A percentile compares a stretch with the other conserved stretches of the same genome.
These are phyloP conservation scores for Linanthus parryae DNA, from an alignment of 148 eudicot genomes.

Conservation along the genomic window DNA sequence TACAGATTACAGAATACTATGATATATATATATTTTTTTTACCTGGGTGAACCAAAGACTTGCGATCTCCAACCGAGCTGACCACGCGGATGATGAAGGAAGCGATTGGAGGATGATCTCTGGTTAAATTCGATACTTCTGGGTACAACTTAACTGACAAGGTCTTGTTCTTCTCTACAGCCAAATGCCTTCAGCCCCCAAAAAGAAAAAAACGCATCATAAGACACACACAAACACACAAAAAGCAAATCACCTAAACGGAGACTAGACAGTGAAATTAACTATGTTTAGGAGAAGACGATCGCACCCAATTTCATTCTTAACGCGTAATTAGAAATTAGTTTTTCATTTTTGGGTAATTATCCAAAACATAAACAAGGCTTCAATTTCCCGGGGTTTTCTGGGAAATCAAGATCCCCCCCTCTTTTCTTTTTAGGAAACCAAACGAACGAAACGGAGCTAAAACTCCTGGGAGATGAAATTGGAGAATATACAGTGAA, in stretches of 20 bases:
- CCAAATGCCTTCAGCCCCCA: conserved; percentile 64
- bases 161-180: conserved; percentile 65
- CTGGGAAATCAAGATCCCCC: too few species aligned
- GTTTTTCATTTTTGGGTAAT: neutral
- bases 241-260: neutral
- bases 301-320: neutral
- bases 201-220: conserved; percentile 7
- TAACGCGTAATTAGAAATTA: neutral
- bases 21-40: too few species aligned
- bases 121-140: conserved; percentile 54
- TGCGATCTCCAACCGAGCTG: conserved; percentile 52
- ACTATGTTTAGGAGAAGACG: neutral
- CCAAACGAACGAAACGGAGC: too few species aligned
- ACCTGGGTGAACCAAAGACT: conserved; percentile 81
- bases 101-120: conserved; percentile 78
- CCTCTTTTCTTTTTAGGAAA: too few species aligned
- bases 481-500: neutral
- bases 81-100: conserved; percentile 64
- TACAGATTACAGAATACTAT: too few species aligned
- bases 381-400: too few species aligned
- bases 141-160: conserved; percentile 70
- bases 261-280: neutral
- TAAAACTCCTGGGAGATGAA: too few species aligned
- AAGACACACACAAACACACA: neutral
- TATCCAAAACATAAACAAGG: neutral